Base-by-base conservation (phyloP, 176 grass and related monocot genomes). In the Avena eriantha region DNA sequence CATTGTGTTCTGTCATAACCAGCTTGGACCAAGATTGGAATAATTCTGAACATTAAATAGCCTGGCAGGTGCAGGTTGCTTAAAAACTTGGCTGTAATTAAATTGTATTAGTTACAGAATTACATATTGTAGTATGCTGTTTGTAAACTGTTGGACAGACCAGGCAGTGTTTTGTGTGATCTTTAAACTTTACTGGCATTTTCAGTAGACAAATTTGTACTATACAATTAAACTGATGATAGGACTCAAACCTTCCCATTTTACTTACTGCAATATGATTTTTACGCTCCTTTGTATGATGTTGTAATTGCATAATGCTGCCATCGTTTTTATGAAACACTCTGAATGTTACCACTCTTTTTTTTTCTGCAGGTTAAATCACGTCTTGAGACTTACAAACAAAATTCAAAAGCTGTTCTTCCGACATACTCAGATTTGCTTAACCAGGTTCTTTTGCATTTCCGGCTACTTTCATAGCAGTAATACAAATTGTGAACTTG, bases 301-400 rank as follows among this genome's bases (percentile, higher is more conserved):
- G 54, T 23, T 59, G 54, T 73, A n/a, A 51, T 89, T 63, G 26
- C 12, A 29, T 82, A 50, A 39, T 73, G 34, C 43, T 70, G 48
- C 15, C 49, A 59, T 84, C 4, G 45, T 49, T 55, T 43, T 67
- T 26, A 31, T 56, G 57, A 14, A 56, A 34, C 31, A 57, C 13
- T 86, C 34, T 54, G 81, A 78, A 45, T 8, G 19, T 4, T 24
- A 77, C 55, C 10, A 80, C 49, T 46, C 26, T 66, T 76, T 19
- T 68, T 66, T 83, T 39, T 85, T 90, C 58, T 80, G 36, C 85
- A 98, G 96, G 96, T 90, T 73, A 92, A 89, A 91, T 94, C 86
- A 47, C 96, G 96, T 58, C 90, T 98, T 85, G 82, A 94, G 82
- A 95, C 84, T 4, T 92, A 95, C 80, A 95, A 95, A 83, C 24